Evolutionary conservation across 2,329 filamentous ascomycete species (phyloP), one percentile per base, ranked within the genome.

Genomic region (Coniochaeta ligniaria): DNA sequence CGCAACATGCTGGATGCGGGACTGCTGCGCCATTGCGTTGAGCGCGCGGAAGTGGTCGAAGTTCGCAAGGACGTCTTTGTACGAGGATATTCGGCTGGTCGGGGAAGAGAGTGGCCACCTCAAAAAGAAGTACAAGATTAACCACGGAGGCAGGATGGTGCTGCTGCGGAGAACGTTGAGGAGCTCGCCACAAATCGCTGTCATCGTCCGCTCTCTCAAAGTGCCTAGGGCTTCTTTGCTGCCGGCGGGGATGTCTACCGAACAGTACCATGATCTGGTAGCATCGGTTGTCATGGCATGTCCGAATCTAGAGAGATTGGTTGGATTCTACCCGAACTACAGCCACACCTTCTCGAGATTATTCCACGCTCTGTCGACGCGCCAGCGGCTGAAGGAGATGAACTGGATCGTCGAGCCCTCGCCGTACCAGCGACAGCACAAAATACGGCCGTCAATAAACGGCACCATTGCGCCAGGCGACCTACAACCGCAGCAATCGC

Each of bases 1-100:
- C 67, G 78, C 83, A 17, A 87, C 85, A 20, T 88, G 85, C 69
- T 86, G 83, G 81, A 85, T 86, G 82, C 77, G 85, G 57, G 84
- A 88, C 66, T 72, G 81, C 33, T 82, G 79, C 64, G 78, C 77
- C 47, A 69, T 86, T 45, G 76, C 79, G 12, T 60, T 83, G 12
- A 75, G 77, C 41, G 81, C 78, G 17, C 78, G 76, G 63, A 84
- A 80, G 66, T 81, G 82, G 73, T 74, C 79, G 66, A 78, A 77
- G 63, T 78, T 77, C 45, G 83, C 82, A 7, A 77, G 79, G 22
- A 71, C 72, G 22, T 78, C 79, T 16, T 69, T 86, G 76, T 86
- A 89, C 66, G 77, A 80, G 66, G 75, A 86, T 61, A 82, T 88
- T 33, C 80, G 83, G 63, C 74, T 88, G 5, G 75, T 83, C 33